These are phyloP conservation scores for Chimonanthus salicifolius DNA, from an alignment of 164 flowering plant genomes.

Conservation along the genomic window DNA sequence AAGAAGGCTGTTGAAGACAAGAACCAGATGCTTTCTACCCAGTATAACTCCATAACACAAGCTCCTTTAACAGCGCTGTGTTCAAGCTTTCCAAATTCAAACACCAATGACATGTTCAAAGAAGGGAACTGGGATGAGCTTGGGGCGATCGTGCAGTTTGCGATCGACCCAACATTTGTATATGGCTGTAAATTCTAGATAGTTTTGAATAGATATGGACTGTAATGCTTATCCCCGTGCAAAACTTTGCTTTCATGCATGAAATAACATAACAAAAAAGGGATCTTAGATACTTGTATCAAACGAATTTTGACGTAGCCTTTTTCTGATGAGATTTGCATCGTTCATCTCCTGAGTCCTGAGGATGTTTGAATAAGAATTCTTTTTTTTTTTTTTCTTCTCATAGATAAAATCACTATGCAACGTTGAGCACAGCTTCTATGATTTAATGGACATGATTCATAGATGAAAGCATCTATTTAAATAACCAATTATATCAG, in stretches of 20 bases:
- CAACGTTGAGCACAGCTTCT: too few relatives aligned
- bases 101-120: constrained; percentile 10
- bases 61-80: constrained; percentile 11
- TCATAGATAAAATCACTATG: too few relatives aligned
- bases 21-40: constrained; percentile 6
- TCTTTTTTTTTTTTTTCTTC: too few relatives aligned
- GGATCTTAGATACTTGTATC: background rate
- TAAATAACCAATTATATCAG: too few relatives aligned
- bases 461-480: too few relatives aligned
- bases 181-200: background rate
- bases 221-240: background rate
- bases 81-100: constrained; percentile 12
- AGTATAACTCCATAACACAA: constrained; percentile 6
- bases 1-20: constrained; percentile 21
- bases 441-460: too few relatives aligned
- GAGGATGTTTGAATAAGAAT: too few relatives aligned
- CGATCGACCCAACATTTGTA: constrained; percentile 1
- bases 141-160: constrained; percentile 31
- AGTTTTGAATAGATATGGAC: background rate
- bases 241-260: background rate
- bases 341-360: too few relatives aligned
- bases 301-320: background rate
- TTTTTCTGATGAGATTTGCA: too few relatives aligned
- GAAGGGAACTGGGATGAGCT: constrained; percentile 53
- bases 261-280: background rate